Percentiles rank a stretch among this genome's conserved stretches.
phyloP scores from a whole-genome alignment of 2,329 filamentous ascomycete species.

The Phoma sp. region DNA sequence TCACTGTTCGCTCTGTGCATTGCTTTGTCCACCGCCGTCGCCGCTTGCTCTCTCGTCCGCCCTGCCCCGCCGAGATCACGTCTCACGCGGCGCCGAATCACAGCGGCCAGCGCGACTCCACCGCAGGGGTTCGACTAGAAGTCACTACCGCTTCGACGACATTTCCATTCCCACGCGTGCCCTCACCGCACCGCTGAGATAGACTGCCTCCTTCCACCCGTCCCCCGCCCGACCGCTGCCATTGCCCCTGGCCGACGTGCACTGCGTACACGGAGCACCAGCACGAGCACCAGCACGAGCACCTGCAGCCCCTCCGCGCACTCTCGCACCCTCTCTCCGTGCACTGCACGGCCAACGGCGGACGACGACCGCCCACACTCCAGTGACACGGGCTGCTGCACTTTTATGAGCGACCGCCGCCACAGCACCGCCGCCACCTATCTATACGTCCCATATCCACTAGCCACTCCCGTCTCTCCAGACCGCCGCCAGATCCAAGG shows the following conservation, averaged over 20 bases:
- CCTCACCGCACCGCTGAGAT: conserved; percentile 11
- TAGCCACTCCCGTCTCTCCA: conserved; percentile 23
- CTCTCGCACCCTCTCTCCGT: neutral
- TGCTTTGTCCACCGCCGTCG: neutral
- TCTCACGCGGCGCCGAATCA: conserved; percentile 22
- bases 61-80: conserved; percentile 7
- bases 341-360: too few species aligned
- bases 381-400: neutral
- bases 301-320: conserved; percentile 19
- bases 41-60: too few species aligned
- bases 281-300: conserved; percentile 10
- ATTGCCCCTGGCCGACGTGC: conserved; percentile 6
- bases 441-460: conserved; percentile 32
- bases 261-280: conserved; percentile 5
- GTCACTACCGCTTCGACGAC: conserved; percentile 16
- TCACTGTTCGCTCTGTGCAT: neutral
- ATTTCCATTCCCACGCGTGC: conserved; percentile 16
- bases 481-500: conserved; percentile 20
- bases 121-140: conserved; percentile 30
- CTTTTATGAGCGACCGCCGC: conserved; percentile 38
- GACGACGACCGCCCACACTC: too few species aligned
- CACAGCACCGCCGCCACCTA: conserved; percentile 28
- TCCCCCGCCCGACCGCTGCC: conserved; percentile 6
- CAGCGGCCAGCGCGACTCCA: conserved; percentile 25
- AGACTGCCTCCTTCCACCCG: neutral